phyloP scores from a whole-genome alignment of 2,329 filamentous ascomycete species.

The Phoma sp. region DNA sequence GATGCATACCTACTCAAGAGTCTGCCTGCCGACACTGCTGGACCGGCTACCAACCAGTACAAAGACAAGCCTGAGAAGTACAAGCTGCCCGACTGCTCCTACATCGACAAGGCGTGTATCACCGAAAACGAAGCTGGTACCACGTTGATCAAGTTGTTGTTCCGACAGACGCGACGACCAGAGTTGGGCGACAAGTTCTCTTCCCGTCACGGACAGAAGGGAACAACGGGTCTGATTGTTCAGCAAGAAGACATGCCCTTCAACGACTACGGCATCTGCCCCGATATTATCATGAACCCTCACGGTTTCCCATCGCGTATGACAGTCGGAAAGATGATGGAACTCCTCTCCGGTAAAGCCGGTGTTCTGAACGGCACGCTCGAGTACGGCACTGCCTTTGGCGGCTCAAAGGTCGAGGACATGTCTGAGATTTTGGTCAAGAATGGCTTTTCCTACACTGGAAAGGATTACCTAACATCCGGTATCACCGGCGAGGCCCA shows the following conservation, averaged over 20 bases:
- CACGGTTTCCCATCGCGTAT: slow-evolving; percentile 99
- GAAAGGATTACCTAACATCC: slow-evolving; percentile 95
- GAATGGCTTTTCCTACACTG: slow-evolving; percentile 93
- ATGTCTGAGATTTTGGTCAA: slow-evolving; percentile 86
- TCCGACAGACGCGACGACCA: slow-evolving; percentile 90
- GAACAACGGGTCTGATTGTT: slow-evolving; percentile 94
- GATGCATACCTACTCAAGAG: slow-evolving; percentile 93
- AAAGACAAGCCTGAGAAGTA: slow-evolving; percentile 75
- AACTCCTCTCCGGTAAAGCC: slow-evolving; percentile 92
- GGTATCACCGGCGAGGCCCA: slow-evolving; percentile 94
- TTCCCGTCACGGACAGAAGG: slow-evolving; percentile 97
- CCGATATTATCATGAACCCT: slow-evolving; percentile 99
- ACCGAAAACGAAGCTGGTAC: slow-evolving; percentile 85
- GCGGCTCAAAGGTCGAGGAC: slow-evolving; percentile 81
- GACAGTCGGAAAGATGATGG: slow-evolving; percentile 98
- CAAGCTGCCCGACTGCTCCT: slow-evolving; percentile 80
- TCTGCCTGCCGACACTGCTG: slow-evolving; percentile 78
- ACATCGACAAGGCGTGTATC: slow-evolving; percentile 96
- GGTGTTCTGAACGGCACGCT: slow-evolving; percentile 83
- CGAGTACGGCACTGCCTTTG: slow-evolving; percentile 90
- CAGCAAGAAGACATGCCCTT: slow-evolving; percentile 98
- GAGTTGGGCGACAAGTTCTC: slow-evolving; percentile 99
- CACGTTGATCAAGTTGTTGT: slow-evolving; percentile 90
- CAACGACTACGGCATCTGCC: slow-evolving; percentile 85
- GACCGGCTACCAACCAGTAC: slow-evolving; percentile 69